Percentiles rank a stretch among this genome's conserved stretches.
Evolutionary conservation across 2,329 filamentous ascomycete genomes (phyloP).

Genomic region (Verticillium klebahnii): DNA sequence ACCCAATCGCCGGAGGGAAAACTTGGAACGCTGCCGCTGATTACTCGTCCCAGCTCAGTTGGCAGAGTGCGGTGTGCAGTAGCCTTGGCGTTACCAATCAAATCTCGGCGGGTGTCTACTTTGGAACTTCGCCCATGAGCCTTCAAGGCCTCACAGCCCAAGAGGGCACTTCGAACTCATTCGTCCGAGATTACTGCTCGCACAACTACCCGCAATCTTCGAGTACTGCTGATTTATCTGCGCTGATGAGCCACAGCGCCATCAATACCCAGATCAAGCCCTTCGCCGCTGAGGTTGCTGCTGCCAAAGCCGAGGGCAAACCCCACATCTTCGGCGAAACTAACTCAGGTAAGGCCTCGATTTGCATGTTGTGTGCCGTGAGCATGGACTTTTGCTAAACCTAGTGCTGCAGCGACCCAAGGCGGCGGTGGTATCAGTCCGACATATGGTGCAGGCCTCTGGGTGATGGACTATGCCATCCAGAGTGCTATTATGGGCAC

Average conservation of each 20-base stretch:
- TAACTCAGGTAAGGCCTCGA: constrained; percentile 29
- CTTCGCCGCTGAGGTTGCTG: constrained; percentile 30
- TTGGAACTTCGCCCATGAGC: constrained; percentile 26
- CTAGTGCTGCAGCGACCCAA: constrained; percentile 22
- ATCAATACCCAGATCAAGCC: constrained; percentile 31
- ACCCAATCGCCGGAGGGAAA: constrained; percentile 17
- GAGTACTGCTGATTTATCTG: constrained; percentile 25
- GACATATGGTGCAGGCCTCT: constrained; percentile 33
- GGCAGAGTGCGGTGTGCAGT: constrained; percentile 25
- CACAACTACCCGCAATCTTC: constrained; percentile 39
- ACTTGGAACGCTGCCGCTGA: constrained; percentile 26
- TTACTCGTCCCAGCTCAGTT: constrained; percentile 23
- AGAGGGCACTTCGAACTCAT: constrained; percentile 10
- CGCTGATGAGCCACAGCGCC: constrained; percentile 35
- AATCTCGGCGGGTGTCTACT: constrained; percentile 29
- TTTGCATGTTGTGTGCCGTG: too few species aligned
- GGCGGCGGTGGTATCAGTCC: constrained; percentile 33
- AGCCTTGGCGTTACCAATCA: constrained; percentile 21
- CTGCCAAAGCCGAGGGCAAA: constrained; percentile 28
- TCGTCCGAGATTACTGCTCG: constrained; percentile 36
- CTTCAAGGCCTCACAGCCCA: constrained; percentile 17
- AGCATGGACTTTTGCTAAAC: neutral
- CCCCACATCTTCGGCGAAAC: constrained; percentile 39
- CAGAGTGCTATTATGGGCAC: constrained; percentile 22
- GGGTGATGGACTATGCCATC: constrained; percentile 34